Evolutionary conservation across 495 filamentous ascomycete genomes (phyloP), one percentile per base, ranked within the genome.

Genomic region (Eremomyces bilateralis): DNA sequence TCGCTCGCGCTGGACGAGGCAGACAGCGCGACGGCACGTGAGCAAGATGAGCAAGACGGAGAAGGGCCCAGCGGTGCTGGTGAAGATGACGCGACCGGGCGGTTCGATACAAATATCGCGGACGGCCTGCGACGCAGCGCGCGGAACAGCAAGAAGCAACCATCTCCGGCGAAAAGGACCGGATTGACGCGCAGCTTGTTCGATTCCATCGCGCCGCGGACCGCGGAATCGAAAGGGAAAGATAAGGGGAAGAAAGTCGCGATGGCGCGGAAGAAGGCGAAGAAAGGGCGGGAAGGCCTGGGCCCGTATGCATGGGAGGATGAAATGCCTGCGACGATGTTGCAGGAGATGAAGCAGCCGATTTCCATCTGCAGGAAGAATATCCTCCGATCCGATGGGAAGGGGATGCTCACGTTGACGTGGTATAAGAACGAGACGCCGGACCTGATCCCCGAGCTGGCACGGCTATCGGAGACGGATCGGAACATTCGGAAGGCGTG

Each of bases 301-400:
- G 88, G 88, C 0, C 79, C 75, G 10, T 70, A 88, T 58, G 80
- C 82, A 4, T 67, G 80, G 47, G 88, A 97, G 51, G 71, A 76
- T 24, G 65, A 68, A 40, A 97, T 97, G 88, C 88, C 88, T 1
- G 57, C 58, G 6, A 78, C 76, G 72, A 66, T 97, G 4, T 63
- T 65, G 6, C 61, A 63, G 15, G 56, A 77, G 46, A 64, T 94
- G 3, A 65, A 75, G 42, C 65, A 60, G 28, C 71, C 73, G 18
- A 69, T 68, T 12, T 65, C 64, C 35, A 56, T 67, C 18, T 64
- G 62, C 21, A 56, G 59, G 11, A 49, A 8, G 16, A 10, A 20
- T 16, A 11, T 10, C 8, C 20, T 57, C 38, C 71, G 71, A 50
- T 66, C 54, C 24, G 67, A 75, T 18, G 54, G 59, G 20, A 30